Evolutionary conservation across 306 rosid genomes (phyloP).

Genomic region (Carpinus fangiana): DNA sequence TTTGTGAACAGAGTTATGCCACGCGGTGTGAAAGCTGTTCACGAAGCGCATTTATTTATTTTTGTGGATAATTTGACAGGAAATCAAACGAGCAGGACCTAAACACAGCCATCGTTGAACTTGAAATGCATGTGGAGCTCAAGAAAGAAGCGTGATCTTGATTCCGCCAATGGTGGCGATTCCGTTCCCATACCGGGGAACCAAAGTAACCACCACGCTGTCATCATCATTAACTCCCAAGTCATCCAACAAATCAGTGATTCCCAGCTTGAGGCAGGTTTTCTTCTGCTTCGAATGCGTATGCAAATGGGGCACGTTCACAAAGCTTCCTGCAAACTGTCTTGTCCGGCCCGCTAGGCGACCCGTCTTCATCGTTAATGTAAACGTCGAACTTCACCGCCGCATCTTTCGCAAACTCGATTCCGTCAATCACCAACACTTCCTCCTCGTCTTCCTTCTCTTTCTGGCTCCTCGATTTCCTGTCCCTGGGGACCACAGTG

Average conservation of each 20-base stretch:
- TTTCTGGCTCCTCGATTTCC: constrained; percentile 28
- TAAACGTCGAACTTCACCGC: constrained; percentile 70
- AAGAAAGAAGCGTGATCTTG: constrained; percentile 46
- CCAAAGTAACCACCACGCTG: constrained; percentile 59
- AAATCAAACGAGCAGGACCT: too few relatives aligned
- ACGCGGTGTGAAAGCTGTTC: too few relatives aligned
- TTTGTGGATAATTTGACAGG: too few relatives aligned
- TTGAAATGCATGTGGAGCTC: background rate
- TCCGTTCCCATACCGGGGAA: constrained; percentile 58
- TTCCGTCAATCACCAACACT: constrained; percentile 45
- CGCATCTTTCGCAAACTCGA: constrained; percentile 46
- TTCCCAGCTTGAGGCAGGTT: constrained; percentile 52
- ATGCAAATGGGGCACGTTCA: constrained; percentile 64
- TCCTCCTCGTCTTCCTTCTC: constrained; percentile 50
- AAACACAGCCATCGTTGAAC: too few relatives aligned
- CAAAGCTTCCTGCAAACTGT: constrained; percentile 90
- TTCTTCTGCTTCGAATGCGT: constrained; percentile 32
- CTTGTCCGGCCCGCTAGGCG: constrained; percentile 32
- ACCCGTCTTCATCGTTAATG: constrained; percentile 76
- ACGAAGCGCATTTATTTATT: too few relatives aligned
- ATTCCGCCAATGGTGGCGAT: constrained; percentile 39
- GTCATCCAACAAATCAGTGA: constrained; percentile 73
- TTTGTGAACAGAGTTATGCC: too few relatives aligned
- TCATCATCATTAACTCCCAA: constrained; percentile 75
- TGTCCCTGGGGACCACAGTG: constrained; percentile 52